Evolutionary conservation across 805 yeast genomes (phyloP), one percentile per base, ranked within the genome.

Genomic region (Candida chilensis): DNA sequence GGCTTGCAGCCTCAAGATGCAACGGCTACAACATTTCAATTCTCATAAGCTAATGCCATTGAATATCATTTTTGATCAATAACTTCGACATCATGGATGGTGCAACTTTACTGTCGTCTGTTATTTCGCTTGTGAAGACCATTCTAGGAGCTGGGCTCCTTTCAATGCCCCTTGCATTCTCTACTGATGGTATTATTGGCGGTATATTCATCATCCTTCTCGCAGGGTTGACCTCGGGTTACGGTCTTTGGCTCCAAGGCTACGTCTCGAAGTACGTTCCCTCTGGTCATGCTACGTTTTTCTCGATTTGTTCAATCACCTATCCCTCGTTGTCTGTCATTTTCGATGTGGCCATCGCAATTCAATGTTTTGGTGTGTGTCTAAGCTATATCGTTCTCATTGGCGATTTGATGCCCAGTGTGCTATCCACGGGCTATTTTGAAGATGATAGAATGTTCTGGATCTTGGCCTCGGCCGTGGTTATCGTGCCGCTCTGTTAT

Each of bases 361-460:
- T 80, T 28, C 87, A 83, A 53, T 80, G 90, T 48, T 83, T 78
- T 53, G 94, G 94, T 16, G 87, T 78, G 12, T 78, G 79, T 3
- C 60, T 83, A 10, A 68, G 78, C 28, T 83, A 83, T 44, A 48
- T 83, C 35, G 83, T 83, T 12, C 66, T 83, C 31, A 73, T 82
- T 31, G 92, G 92, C 9, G 92, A 82, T 45, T 57, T 83, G 32
- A 71, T 82, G 64, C 90, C 90, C 4, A 60, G 71, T 13, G 63
- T 73, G 20, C 50, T 67, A 48, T 62, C 61, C 32, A 47, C 56
- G 32, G 34, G 57, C 18, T 51, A 54, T 16, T 55, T 57, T 19
- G 33, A 38, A 3, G 36, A 31, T 2, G 42, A 45, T 2, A 51
- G 77, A 31, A 50, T 74, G 30, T 57, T 78, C 25, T 73, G 78